A percentile compares a stretch with the other conserved stretches of the same genome.
These are phyloP conservation scores for Monosporozyma siamensis DNA, from an alignment of 805 yeast species.

Conservation along the genomic window DNA sequence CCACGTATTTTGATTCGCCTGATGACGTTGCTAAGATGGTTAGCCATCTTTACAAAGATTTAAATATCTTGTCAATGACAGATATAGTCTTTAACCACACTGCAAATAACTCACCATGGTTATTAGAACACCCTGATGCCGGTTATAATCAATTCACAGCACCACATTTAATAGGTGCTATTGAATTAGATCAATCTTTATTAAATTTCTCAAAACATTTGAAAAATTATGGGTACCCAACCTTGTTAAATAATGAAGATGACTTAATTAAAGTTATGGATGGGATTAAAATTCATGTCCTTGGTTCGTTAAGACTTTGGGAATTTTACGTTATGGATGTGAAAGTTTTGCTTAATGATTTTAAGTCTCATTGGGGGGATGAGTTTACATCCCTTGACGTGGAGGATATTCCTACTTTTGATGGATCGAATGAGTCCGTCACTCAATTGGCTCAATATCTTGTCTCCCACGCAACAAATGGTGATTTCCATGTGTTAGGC, in stretches of 20 bases:
- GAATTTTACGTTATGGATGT: constrained; percentile 74
- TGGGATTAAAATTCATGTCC: constrained; percentile 59
- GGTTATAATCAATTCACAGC: constrained; percentile 84
- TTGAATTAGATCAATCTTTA: constrained; percentile 68
- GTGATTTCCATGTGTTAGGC: constrained; percentile 36
- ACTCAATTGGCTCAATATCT: constrained; percentile 41
- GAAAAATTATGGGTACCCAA: constrained; percentile 51
- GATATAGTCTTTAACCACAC: constrained; percentile 95
- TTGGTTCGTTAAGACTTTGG: constrained; percentile 68
- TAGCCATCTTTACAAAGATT: constrained; percentile 38
- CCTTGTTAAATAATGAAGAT: constrained; percentile 37
- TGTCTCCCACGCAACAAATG: constrained; percentile 30
- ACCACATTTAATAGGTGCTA: constrained; percentile 79
- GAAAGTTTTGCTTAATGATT: constrained; percentile 30
- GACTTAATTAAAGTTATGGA: constrained; percentile 58
- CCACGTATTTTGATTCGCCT: constrained; percentile 45
- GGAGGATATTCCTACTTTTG: constrained; percentile 32
- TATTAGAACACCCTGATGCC: constrained; percentile 75
- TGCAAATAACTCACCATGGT: constrained; percentile 83
- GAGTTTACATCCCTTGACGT: too few relatives aligned
- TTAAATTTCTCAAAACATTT: constrained; percentile 55
- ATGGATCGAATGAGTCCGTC: constrained; percentile 4
- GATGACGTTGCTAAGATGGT: constrained; percentile 48
- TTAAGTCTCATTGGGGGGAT: constrained; percentile 36
- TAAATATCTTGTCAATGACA: constrained; percentile 66